Conservation (phyloP, 176 grass and related monocot species). For the Eremochloa ophiuroides region DNA sequence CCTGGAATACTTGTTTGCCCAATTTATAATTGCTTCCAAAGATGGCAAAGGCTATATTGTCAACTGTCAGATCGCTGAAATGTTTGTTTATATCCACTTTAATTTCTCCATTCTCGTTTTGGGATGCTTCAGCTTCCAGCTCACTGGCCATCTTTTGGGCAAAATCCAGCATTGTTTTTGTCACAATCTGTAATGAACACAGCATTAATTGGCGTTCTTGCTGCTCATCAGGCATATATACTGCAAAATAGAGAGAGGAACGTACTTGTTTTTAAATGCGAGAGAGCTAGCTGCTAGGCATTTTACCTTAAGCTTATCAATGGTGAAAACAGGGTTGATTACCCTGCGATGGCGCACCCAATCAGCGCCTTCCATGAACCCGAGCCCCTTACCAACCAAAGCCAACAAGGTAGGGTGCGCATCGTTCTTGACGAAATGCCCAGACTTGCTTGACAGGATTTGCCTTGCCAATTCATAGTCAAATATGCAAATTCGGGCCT, state of each 20-base stretch:
- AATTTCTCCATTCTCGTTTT: neutral
- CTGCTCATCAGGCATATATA: neutral
- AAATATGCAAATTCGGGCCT: slow-evolving; percentile 37
- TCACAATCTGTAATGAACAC: slow-evolving; percentile 35
- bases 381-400: slow-evolving; percentile 47
- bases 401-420: slow-evolving; percentile 12
- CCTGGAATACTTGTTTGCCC: slow-evolving; percentile 47
- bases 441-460: slow-evolving; percentile 49
- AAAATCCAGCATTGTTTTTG: slow-evolving; percentile 32
- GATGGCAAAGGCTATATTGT: slow-evolving; percentile 43
- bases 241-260: neutral
- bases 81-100: slow-evolving; percentile 29
- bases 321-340: slow-evolving; percentile 45
- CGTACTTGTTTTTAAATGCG: too few relatives aligned
- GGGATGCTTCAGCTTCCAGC: slow-evolving; percentile 7
- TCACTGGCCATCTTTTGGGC: slow-evolving; percentile 24
- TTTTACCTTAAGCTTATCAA: slow-evolving; percentile 49
- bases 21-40: slow-evolving; percentile 34
- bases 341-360: slow-evolving; percentile 53
- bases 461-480: slow-evolving; percentile 48
- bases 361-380: slow-evolving; percentile 28
- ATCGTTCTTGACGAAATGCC: slow-evolving; percentile 39
- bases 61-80: slow-evolving; percentile 34
- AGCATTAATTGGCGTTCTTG: neutral
- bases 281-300: neutral